Base-by-base conservation (phyloP, 108 stramenopile species). In the Mediolabrus comicus region DNA sequence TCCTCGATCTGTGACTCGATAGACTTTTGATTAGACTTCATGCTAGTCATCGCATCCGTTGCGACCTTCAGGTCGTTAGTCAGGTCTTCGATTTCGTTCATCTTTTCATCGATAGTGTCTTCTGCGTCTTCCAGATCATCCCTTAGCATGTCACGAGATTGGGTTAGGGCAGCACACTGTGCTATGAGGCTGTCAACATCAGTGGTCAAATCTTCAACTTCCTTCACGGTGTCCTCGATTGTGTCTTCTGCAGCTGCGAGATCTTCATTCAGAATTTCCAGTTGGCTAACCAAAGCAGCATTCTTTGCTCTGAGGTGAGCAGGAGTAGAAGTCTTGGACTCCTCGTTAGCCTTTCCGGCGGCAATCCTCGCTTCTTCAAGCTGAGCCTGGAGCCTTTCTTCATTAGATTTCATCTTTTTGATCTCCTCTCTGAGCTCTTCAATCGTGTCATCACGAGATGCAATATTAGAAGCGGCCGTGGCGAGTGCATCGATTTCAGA, bases 81-180 rank as follows among this genome's bases (percentile, higher is more conserved):
- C 39, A 53, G 46, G 12, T 65, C 33, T 24, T 63, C 61, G 27
- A 67, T 61, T 36, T 67, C 38, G n/a, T 75, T 57, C 0, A 34
- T 53, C 46, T 71, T 77, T 8, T 79, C 70, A 64, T 80, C 80
- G 0, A 79, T n/a, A n/a, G n/a, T n/a, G n/a, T n/a, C 83, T 52
- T 79, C 86, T 12, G 75, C 81, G n/a, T 35, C 77, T 67, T 19
- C 54, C 59, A 4, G 29, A 9, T 55, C 53, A 11, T 17, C 53
- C 9, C 54, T 10, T 10, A 55, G 10, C 4, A 22, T n/a, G 8
- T 24, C 46, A 22, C 19, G 4, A 22, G 46, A 49, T 1, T 49
- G 19, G 46, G 3, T 49, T 8, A 49, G 9, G 19, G 4, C 22
- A 24, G 3, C 3, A 49, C 22, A 22, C 9, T 49, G 22, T 22